A percentile compares a stretch with the other conserved stretches of the same genome.
phyloP scores from a whole-genome alignment of 2,329 filamentous ascomycete genomes.

The Pestalotiopsis sp. region DNA sequence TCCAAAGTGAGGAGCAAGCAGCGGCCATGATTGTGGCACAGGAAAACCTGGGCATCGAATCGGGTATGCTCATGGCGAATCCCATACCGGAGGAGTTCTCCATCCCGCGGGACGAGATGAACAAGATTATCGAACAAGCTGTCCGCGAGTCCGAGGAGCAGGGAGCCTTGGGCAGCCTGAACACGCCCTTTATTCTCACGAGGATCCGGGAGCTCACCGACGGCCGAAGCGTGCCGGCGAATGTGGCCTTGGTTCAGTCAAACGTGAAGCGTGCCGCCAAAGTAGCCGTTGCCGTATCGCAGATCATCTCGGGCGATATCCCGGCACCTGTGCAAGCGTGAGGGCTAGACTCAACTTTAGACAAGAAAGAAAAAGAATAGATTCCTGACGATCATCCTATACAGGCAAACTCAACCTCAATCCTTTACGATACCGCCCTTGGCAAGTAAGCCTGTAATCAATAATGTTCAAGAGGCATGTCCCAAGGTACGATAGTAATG shows the following conservation, averaged over 20 bases:
- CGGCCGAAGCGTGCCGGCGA: conserved; percentile 72
- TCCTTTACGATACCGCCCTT: not conserved
- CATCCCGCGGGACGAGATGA: conserved; percentile 72
- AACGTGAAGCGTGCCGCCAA: conserved; percentile 59
- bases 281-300: conserved; percentile 55
- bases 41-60: conserved; percentile 69
- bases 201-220: conserved; percentile 80
- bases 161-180: conserved; percentile 71
- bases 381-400: not conserved
- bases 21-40: conserved; percentile 88
- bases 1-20: conserved; percentile 77
- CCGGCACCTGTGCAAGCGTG: conserved; percentile 26
- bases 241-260: conserved; percentile 61
- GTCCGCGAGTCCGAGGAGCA: conserved; percentile 64
- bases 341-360: conserved; percentile 18
- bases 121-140: conserved; percentile 67
- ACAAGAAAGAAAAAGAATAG: not conserved
- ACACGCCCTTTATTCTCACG: conserved; percentile 81
- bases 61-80: conserved; percentile 86
- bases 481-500: too few species aligned
- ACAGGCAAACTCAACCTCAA: not conserved
- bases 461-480: not conserved
- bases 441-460: not conserved
- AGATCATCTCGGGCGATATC: conserved; percentile 36
- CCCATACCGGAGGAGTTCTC: conserved; percentile 74